Base-by-base conservation (phyloP, 495 filamentous ascomycete genomes). In the Annulohypoxylon moriforme region DNA sequence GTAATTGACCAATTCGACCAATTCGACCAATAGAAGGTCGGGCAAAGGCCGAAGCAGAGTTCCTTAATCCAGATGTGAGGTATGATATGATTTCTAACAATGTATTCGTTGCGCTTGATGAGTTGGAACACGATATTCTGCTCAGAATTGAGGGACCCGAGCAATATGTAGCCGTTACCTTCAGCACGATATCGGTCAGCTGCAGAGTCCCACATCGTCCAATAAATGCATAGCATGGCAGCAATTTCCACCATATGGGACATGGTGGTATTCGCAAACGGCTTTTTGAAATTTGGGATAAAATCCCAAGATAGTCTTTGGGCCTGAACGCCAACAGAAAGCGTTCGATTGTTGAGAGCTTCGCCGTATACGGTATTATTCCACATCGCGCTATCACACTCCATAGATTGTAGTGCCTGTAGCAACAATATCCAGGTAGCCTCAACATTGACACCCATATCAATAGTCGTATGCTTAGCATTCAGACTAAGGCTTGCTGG, bases 291-390 rank as follows among this genome's bases (percentile, higher is more conserved):
- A 24, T 77, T 74, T 0, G 84, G 82, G 75, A 86, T 84, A 36
- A 76, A 85, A 64, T 87, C 84, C 85, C 85, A 87, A 18, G 82
- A 85, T 0, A 81, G 71, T 29, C 75, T 79, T 69, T 87, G 84
- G 46, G 77, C 69, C 60, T 86, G 83, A 3, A 85, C 66, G 14
- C 82, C 82, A 50, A 85, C 80, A 11, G 79, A 79, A 33, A 87
- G 72, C 9, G 75, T 76, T 55, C 83, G 81, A 6, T 75, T 75
- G 20, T 77, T 66, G 2, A 72, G 42, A 18, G n/a, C n/a, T n/a
- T n/a, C n/a, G n/a, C 18, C 34, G 3, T 14, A 34, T 4, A 55
- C 16, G n/a, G 33, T 10, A 0, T 67, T 13, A 34, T 84, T 79
- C 85, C 85, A 86, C 3, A 76, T 67, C 31, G 57, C 40, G 27